A percentile compares a stretch with the other conserved stretches of the same genome.
Conservation (phyloP, 129 eudicot species). For the sunflower (Helianthus annuus) region HanXRQr2.0-SUNRISE NC_035446.2:172976347-172976846, state of each 20-base stretch:
- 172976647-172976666: constrained; percentile 55
- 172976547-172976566: constrained; percentile 37
- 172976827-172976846: constrained; percentile 68
- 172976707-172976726: constrained; percentile 31
- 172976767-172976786: constrained; percentile 58
- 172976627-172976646: constrained; percentile 67
- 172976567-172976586: constrained; percentile 60
- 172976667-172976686: constrained; percentile 41
- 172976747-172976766: constrained; percentile 49
- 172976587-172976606: constrained; percentile 66
- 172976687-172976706: constrained; percentile 21
- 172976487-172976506: constrained; percentile 76
- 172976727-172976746: constrained; percentile 34
- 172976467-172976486: constrained; percentile 97
- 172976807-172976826: constrained; percentile 47
- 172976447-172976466: constrained; percentile 98
- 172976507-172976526: constrained; percentile 84
- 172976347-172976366: background rate
- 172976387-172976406: constrained; percentile 2
- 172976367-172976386: constrained; percentile 15
- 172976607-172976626: constrained; percentile 68
- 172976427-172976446: constrained; percentile 25
- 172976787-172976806: constrained; percentile 46
- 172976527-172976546: constrained; percentile 34
- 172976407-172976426: background rate